Conservation (phyloP, 2,329 filamentous ascomycete genomes). For the Trichoderma lentiforme region DNA sequence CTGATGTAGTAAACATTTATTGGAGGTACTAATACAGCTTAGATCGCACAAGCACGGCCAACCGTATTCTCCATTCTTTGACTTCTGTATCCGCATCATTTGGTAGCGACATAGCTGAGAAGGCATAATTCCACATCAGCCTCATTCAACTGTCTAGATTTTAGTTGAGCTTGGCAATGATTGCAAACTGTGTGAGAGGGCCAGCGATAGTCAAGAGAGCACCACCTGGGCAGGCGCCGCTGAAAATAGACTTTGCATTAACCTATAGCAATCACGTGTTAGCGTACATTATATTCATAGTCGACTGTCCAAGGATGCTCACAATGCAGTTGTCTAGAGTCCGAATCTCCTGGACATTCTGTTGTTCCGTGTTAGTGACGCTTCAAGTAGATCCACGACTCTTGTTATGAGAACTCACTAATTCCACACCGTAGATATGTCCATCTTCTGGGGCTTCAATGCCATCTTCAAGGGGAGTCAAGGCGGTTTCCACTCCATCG, state of each 20-base stretch:
- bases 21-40: not conserved
- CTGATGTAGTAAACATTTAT: not conserved
- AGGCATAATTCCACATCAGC: not conserved
- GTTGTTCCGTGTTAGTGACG: not conserved
- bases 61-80: no score
- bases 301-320: not conserved
- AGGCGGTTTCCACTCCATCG: not conserved
- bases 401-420: not conserved
- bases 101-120: no score
- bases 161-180: not conserved
- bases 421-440: not conserved
- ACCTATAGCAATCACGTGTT: not conserved
- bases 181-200: not conserved
- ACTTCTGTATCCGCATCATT: no score
- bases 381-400: not conserved
- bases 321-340: not conserved
- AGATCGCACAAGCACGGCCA: no score
- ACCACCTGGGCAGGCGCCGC: not conserved
- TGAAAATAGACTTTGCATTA: not conserved
- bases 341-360: not conserved
- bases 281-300: not conserved
- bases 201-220: not conserved
- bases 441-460: not conserved
- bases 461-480: not conserved
- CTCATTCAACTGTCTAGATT: not conserved